Percentiles rank a stretch among this genome's conserved stretches.
Conservation (phyloP, 768 basidiomycete genomes). For the Boletus fagicola region DNA sequence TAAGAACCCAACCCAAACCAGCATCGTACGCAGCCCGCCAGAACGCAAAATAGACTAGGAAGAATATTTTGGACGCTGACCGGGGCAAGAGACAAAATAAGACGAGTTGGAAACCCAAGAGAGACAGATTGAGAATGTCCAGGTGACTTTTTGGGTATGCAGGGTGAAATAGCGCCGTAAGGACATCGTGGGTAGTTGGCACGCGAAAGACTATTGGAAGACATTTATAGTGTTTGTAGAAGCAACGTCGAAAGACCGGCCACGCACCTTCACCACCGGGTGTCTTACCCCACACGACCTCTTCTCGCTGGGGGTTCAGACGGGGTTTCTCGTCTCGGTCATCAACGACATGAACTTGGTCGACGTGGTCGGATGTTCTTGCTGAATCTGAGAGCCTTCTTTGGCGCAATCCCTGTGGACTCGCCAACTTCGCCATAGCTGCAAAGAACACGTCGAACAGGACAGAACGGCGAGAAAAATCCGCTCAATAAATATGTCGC, state of each 20-base stretch:
- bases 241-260: conserved; percentile 1
- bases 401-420: conserved; percentile 25
- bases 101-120: conserved; percentile 75
- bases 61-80: conserved; percentile 57
- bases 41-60: conserved; percentile 87
- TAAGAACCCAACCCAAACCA: conserved; percentile 91
- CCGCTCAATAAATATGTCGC: background rate
- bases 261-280: conserved; percentile 70
- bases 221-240: conserved; percentile 5
- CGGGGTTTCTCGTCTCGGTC: conserved; percentile 14
- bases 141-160: conserved; percentile 83
- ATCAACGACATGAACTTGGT: conserved; percentile 6
- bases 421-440: conserved; percentile 21
- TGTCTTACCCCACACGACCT: conserved; percentile 88
- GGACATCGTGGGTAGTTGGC: conserved; percentile 87
- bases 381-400: conserved; percentile 12
- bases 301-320: conserved; percentile 32
- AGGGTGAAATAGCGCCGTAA: conserved; percentile 83
- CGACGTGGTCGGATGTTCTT: background rate
- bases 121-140: conserved; percentile 78
- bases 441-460: background rate
- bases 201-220: conserved; percentile 76
- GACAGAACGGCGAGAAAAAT: background rate
- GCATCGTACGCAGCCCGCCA: conserved; percentile 92
- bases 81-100: conserved; percentile 69